Evolutionary conservation across 768 basidiomycete species (phyloP), one percentile per base, ranked within the genome.

Genomic region (Pholiota conissans): DNA sequence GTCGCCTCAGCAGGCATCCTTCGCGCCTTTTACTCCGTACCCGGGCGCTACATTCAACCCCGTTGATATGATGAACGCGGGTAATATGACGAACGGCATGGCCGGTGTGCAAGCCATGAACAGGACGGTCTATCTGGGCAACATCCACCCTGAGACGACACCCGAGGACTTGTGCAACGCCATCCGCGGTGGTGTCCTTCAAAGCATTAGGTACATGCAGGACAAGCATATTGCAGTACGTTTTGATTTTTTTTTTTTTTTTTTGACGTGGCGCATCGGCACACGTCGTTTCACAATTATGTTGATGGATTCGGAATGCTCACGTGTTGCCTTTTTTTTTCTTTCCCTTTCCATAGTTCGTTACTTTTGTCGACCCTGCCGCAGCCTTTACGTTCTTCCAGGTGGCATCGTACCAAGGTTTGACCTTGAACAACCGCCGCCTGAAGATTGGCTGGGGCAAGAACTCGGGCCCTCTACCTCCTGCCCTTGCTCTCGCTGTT

Each of bases 361-460:
- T 98, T 53, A 96, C 94, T 5, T 98, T 99, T 69, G 88, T 98
- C 62, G 95, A 98, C 68, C 91, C 95, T 10, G 87, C 89, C 0
- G 91, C 92, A 50, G 95, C 97, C 2, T 89, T 93, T 67, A 90
- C 91, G 9, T 98, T 99, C 81, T 95, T 86, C 84, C 91, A 96
- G 67, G 88, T 93, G 34, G 94, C 96, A 14, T 86, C 89, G 1
- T 90, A 86, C 69, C 90, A 94, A 63, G 95, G 95, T 5, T 78
- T 99, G 55, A 93, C 89, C 22, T 79, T 98, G 57, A 95, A 94
- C 78, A 93, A 94, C 72, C 89, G 95, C 40, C 86, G 95, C 26
- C 83, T 98, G 61, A 98, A 98, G 79, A 86, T 98, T 64, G 95
- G 96, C 47, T 99, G 96, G 97, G 96, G 96, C 57, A 98, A 96